phyloP scores from a whole-genome alignment of 306 rosid genomes.

The Prunus armeniaca region DNA sequence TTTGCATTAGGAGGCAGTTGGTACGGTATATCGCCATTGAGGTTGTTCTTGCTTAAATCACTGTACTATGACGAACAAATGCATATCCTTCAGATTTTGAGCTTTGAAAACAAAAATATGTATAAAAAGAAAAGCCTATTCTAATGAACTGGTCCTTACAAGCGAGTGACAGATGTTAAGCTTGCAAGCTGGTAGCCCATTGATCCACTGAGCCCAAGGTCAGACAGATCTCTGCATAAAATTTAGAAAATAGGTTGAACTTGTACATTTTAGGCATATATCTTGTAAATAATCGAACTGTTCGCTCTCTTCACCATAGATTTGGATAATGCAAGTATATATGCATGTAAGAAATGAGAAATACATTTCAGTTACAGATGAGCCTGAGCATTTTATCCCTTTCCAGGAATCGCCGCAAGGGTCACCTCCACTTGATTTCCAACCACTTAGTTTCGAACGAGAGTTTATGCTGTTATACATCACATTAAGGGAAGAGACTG shows the following conservation, averaged over 20 bases:
- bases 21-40: conserved; percentile 73
- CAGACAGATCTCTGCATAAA: conserved; percentile 59
- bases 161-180: conserved; percentile 67
- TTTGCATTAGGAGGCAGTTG: conserved; percentile 85
- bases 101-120: not conserved
- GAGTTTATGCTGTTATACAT: conserved; percentile 70
- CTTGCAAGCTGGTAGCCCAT: conserved; percentile 77
- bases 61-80: conserved; percentile 77
- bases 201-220: conserved; percentile 60
- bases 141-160: conserved; percentile 59
- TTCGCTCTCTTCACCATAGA: too few relatives aligned
- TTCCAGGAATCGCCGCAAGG: conserved; percentile 87
- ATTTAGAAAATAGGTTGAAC: conserved; percentile 14
- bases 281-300: too few relatives aligned
- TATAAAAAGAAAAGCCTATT: not conserved
- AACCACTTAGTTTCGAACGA: conserved; percentile 52
- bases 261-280: not conserved
- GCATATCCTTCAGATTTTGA: conserved; percentile 36
- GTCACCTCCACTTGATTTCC: conserved; percentile 86
- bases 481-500: conserved; percentile 79
- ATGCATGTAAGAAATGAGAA: not conserved
- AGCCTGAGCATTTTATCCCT: conserved; percentile 74
- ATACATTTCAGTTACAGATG: conserved; percentile 90
- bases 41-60: conserved; percentile 86
- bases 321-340: too few relatives aligned